Conservation (phyloP, 2,329 filamentous ascomycete species). For the Fusarium tricinctum region DNA sequence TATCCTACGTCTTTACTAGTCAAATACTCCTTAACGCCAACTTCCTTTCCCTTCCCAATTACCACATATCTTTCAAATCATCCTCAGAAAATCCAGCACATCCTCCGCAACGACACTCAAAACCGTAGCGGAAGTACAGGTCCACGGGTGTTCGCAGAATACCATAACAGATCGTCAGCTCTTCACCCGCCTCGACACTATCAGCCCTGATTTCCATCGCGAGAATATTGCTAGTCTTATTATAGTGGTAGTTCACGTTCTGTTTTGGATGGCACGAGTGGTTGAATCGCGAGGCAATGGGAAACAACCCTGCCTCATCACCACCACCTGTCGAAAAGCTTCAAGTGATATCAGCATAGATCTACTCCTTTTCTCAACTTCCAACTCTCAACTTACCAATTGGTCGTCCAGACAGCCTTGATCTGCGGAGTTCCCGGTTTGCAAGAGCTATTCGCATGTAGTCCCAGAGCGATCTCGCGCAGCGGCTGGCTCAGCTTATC, state of each 20-base stretch:
- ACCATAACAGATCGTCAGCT: conserved; percentile 67
- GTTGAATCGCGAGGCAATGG: conserved; percentile 69
- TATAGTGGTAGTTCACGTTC: conserved; percentile 62
- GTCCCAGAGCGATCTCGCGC: conserved; percentile 54
- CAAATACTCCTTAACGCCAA: conserved; percentile 1
- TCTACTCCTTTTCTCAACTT: background rate
- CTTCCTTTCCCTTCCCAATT: background rate
- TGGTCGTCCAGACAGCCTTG: conserved; percentile 60
- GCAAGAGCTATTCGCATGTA: conserved; percentile 55
- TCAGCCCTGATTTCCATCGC: conserved; percentile 57
- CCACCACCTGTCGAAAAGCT: conserved; percentile 50
- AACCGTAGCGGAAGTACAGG: conserved; percentile 64
- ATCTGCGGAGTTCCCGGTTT: conserved; percentile 50
- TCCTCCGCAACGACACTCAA: conserved; percentile 65
- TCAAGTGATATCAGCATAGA: background rate
- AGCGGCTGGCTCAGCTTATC: conserved; percentile 51
- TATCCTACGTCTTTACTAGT: background rate
- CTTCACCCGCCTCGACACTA: conserved; percentile 58
- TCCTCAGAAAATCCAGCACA: conserved; percentile 54
- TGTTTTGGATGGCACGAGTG: conserved; percentile 64
- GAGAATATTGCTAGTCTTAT: conserved; percentile 54
- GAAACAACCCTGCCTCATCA: conserved; percentile 60
- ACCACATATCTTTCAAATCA: conserved; percentile 33
- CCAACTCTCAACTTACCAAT: conserved; percentile 58
- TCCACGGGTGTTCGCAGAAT: conserved; percentile 50